Evolutionary conservation across 1,284 basidiomycete genomes (phyloP), one percentile per base, ranked within the genome.

Genomic region (Microbotryum lychnidis-dioicae): DNA sequence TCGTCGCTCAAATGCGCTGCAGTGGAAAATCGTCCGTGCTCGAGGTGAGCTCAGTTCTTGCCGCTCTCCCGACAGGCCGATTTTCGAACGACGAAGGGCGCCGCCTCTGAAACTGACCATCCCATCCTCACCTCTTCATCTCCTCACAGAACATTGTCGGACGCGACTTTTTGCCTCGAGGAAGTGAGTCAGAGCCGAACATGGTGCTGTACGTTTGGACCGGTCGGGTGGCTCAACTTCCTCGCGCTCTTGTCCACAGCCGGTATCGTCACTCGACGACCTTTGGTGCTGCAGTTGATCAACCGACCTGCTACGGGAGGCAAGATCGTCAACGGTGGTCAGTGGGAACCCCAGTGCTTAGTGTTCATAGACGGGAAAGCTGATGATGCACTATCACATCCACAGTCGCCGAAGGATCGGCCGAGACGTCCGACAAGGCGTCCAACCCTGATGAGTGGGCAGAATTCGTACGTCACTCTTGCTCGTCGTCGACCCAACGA

Each of bases 381-480:
- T 42, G 21, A 8, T 20, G n/a, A 33, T 51, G 23, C 50, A 49
- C 50, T 25, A 18, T 54, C 54, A 29, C 51, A 56, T 25, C 18
- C 56, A 48, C 60, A 62, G 57, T 33, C 23, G 56, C 58, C 44
- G 50, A 31, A 20, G 68, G 65, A 46, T 58, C 64, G 18, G 47
- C 61, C 48, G 62, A 61, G 52, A 66, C 69, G 5, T 60, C 55
- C 12, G 62, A 65, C 76, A 81, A 86, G 68, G 80, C 82, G 54
- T 88, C 86, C 74, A 96, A 92, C 75, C 80, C 84, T 63, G 85
- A 96, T 72, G 94, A 97, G 77, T 98, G 94, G 94, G 94, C 93
- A 73, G 94, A 98, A 78, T 98, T 98, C 80, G 79, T 97, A 50
- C 49, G 70, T 62, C 31, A 9, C 37, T 50, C 31, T n/a, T 4